Evolutionary conservation across 345 rosid species (phyloP).

Genomic region (Salix viminalis): DNA sequence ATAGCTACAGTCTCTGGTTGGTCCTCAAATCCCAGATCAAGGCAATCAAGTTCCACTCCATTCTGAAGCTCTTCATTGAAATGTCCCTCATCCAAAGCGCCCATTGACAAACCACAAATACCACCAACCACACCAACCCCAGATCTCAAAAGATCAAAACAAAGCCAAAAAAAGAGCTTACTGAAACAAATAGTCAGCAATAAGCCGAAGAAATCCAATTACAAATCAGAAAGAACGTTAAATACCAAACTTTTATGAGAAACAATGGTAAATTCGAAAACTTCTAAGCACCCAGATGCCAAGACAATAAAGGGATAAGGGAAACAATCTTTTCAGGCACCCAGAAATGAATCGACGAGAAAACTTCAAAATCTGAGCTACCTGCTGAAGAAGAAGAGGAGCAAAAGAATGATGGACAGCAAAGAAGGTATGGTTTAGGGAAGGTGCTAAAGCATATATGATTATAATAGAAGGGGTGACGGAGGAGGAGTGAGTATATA

Average conservation of each 20-base stretch:
- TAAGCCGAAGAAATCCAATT: neutral
- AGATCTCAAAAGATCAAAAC: slow-evolving; percentile 25
- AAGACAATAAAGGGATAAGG: neutral
- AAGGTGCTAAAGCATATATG: neutral
- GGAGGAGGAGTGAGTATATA: neutral
- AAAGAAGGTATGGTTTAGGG: neutral
- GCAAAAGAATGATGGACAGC: neutral
- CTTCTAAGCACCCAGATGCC: slow-evolving; percentile 8
- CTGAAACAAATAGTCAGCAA: neutral
- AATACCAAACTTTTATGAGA: neutral
- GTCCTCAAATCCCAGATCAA: slow-evolving; percentile 44
- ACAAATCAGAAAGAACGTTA: neutral
- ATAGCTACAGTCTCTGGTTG: slow-evolving; percentile 67
- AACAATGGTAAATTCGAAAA: neutral
- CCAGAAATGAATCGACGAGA: neutral
- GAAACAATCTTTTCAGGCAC: neutral
- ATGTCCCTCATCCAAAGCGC: slow-evolving; percentile 67
- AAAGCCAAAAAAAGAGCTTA: neutral
- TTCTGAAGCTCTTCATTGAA: slow-evolving; percentile 50
- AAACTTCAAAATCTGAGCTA: neutral
- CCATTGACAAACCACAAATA: slow-evolving; percentile 51
- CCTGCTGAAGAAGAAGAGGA: neutral
- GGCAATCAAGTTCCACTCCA: slow-evolving; percentile 43
- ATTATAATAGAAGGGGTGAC: too few relatives aligned
- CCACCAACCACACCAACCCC: slow-evolving; percentile 6